phyloP scores from a whole-genome alignment of 768 basidiomycete species.

The Hydnomerulius pinastri region DNA sequence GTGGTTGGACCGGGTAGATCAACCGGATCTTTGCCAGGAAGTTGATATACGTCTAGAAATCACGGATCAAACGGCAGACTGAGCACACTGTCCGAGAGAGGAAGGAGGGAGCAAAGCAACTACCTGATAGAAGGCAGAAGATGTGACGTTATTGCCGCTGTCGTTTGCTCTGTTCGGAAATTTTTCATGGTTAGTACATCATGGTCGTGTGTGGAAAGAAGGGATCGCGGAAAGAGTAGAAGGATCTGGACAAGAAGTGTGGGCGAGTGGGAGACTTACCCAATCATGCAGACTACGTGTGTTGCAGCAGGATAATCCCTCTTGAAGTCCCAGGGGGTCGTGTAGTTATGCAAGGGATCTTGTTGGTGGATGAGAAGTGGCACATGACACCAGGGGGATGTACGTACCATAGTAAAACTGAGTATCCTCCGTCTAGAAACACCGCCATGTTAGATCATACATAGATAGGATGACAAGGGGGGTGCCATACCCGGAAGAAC shows the following conservation, averaged over 20 bases:
- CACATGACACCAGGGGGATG: neutral
- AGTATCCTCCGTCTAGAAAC: constrained; percentile 53
- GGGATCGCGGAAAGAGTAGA: neutral
- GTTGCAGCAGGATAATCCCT: constrained; percentile 48
- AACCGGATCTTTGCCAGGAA: constrained; percentile 48
- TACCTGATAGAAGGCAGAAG: constrained; percentile 45
- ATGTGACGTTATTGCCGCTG: constrained; percentile 50
- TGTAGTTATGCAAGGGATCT: constrained; percentile 53
- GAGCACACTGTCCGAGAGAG: neutral
- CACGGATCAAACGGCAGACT: constrained; percentile 1
- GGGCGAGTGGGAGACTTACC: constrained; percentile 36
- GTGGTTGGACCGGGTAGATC: constrained; percentile 45
- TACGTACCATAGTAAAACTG: constrained; percentile 44
- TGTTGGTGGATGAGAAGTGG: constrained; percentile 23
- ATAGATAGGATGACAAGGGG: neutral
- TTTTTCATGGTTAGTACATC: neutral
- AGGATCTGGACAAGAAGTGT: neutral
- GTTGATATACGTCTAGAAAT: constrained; percentile 43
- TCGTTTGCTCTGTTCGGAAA: constrained; percentile 49
- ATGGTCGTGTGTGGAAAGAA: constrained; percentile 2
- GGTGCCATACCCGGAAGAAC: constrained; percentile 44
- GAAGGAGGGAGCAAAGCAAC: neutral
- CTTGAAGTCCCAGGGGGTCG: constrained; percentile 58
- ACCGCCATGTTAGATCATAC: neutral
- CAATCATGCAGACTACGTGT: constrained; percentile 59